phyloP scores from a whole-genome alignment of 164 flowering plant genomes.

The Stephania cephalantha region DNA sequence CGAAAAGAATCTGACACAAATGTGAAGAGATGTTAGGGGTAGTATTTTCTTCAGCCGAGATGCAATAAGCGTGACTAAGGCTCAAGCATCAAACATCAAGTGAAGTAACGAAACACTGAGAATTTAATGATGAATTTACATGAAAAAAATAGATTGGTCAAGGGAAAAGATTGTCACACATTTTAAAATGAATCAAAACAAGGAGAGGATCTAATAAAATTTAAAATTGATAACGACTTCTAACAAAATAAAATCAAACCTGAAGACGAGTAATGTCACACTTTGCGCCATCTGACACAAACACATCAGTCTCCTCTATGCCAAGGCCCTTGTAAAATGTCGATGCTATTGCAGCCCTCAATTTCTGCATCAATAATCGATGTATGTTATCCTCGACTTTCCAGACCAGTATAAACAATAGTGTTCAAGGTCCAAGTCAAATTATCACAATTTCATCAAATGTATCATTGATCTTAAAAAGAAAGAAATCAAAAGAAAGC shows the following conservation, averaged over 20 bases:
- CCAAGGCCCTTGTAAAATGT: conserved; percentile 62
- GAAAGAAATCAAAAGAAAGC: background rate
- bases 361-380: conserved; percentile 40
- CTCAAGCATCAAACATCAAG: background rate
- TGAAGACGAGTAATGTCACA: conserved; percentile 96
- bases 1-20: conserved; percentile 62
- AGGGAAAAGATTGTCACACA: background rate
- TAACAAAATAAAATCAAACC: conserved; percentile 34
- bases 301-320: conserved; percentile 70
- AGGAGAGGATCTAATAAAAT: background rate
- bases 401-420: background rate
- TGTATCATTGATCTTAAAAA: background rate
- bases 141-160: background rate
- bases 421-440: background rate
- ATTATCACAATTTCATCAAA: background rate
- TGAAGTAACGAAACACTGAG: background rate
- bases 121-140: background rate
- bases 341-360: conserved; percentile 71
- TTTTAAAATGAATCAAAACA: background rate
- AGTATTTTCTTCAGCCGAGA: background rate
- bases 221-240: background rate
- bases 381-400: background rate
- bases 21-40: conserved; percentile 3
- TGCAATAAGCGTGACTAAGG: background rate
- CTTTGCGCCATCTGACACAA: conserved; percentile 98